Conservation (phyloP, 768 basidiomycete genomes). For the Tricholoma matsutake region DNA sequence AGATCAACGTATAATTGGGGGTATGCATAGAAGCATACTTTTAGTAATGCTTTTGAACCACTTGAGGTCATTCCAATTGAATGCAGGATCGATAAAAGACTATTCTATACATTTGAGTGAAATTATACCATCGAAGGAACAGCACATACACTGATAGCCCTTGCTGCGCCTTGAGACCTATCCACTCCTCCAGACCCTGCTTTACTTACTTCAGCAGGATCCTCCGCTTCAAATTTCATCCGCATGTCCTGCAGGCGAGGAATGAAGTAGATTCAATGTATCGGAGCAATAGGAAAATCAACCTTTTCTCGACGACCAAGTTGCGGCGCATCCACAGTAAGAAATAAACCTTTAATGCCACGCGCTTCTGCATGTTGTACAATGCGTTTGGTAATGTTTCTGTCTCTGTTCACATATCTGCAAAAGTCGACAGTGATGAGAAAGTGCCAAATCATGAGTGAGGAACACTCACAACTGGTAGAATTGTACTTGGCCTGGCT, state of each 20-base stretch:
- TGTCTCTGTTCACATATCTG: slow-evolving; percentile 91
- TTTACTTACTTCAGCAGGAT: slow-evolving; percentile 53
- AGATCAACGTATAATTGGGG: slow-evolving; percentile 31
- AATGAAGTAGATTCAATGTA: neutral
- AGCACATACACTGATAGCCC: slow-evolving; percentile 79
- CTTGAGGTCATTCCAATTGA: slow-evolving; percentile 81
- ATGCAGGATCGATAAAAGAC: slow-evolving; percentile 92
- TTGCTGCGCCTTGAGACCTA: slow-evolving; percentile 86
- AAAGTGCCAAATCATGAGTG: neutral
- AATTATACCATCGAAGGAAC: neutral
- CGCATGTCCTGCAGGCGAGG: slow-evolving; percentile 71
- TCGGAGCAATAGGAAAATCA: neutral
- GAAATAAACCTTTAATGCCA: slow-evolving; percentile 91
- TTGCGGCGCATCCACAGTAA: slow-evolving; percentile 97
- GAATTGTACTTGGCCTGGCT: slow-evolving; percentile 78
- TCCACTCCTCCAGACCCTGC: slow-evolving; percentile 59
- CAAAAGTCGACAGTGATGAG: neutral
- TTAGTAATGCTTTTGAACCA: slow-evolving; percentile 82
- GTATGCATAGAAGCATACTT: slow-evolving; percentile 30
- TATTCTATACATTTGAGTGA: slow-evolving; percentile 24
- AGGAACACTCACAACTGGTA: slow-evolving; percentile 64
- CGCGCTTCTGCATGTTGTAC: slow-evolving; percentile 89
- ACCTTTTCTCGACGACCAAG: slow-evolving; percentile 90
- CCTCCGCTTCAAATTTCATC: slow-evolving; percentile 88
- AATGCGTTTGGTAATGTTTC: slow-evolving; percentile 77